Conservation (phyloP, 352 stramenopile species). For the Aphanomyces astaci region DNA sequence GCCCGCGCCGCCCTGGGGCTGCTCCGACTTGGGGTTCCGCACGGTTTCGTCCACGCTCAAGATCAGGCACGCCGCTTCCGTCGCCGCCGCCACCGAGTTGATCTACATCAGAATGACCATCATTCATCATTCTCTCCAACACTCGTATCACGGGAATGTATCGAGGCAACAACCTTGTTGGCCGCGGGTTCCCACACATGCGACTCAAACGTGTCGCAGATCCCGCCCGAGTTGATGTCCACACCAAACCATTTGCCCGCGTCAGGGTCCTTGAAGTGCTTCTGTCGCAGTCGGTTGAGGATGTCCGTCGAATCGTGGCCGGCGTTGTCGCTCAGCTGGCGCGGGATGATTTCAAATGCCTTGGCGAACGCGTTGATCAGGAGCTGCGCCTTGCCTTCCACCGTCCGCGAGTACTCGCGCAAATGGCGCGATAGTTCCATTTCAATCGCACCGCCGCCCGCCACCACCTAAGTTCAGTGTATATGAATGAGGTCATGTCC, state of each 20-base stretch:
- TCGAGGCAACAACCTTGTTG: conserved; percentile 86
- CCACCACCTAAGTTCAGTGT: conserved; percentile 46
- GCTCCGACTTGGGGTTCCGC: conserved; percentile 95
- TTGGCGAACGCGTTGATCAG: conserved; percentile 95
- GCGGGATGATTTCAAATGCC: conserved; percentile 97
- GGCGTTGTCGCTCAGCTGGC: conserved; percentile 97
- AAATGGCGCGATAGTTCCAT: conserved; percentile 91
- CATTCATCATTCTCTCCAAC: neutral
- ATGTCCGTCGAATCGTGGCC: conserved; percentile 98
- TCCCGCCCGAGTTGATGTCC: conserved; percentile 94
- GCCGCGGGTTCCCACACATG: conserved; percentile 98
- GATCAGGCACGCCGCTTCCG: conserved; percentile 97
- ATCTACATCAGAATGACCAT: conserved; percentile 32
- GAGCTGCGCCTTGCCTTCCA: conserved; percentile 97
- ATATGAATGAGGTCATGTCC: neutral
- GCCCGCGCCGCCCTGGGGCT: conserved; percentile 61
- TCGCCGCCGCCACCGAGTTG: conserved; percentile 93
- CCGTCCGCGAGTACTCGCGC: conserved; percentile 88
- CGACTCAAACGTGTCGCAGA: conserved; percentile 96
- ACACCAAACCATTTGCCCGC: conserved; percentile 96
- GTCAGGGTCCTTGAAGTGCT: conserved; percentile 92
- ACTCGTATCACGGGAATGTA: too few species aligned
- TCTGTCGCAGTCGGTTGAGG: conserved; percentile 93
- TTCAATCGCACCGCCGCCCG: conserved; percentile 87
- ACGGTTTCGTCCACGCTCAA: conserved; percentile 99